Evolutionary conservation across 495 filamentous ascomycete genomes (phyloP).

Genomic region (Halenospora varia): DNA sequence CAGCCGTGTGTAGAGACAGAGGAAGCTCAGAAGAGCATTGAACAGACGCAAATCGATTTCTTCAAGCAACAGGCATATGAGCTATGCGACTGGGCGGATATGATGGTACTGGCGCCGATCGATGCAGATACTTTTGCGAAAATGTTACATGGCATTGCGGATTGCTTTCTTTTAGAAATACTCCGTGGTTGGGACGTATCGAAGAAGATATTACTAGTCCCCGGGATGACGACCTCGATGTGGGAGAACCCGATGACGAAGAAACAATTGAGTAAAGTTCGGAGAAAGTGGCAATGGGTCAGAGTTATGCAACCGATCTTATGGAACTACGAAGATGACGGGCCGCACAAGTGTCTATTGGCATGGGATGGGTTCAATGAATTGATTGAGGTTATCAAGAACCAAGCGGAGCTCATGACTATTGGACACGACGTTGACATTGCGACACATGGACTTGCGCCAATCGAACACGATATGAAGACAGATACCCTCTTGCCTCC

Average conservation of each 20-base stretch:
- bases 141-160: conserved; percentile 77
- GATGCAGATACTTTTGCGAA: conserved; percentile 75
- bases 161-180: conserved; percentile 68
- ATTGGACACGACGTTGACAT: conserved; percentile 56
- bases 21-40: conserved; percentile 16
- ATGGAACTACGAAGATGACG: conserved; percentile 60
- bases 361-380: conserved; percentile 67
- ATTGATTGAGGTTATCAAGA: conserved; percentile 61
- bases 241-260: conserved; percentile 85
- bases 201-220: conserved; percentile 77
- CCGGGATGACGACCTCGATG: conserved; percentile 75
- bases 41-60: conserved; percentile 37
- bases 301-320: conserved; percentile 65
- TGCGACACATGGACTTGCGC: conserved; percentile 34
- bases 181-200: conserved; percentile 78
- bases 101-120: conserved; percentile 78
- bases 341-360: conserved; percentile 41
- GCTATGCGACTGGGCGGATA: conserved; percentile 81
- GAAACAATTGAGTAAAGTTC: conserved; percentile 75
- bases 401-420: conserved; percentile 57
- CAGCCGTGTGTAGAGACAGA: conserved; percentile 11
- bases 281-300: conserved; percentile 79
- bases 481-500: conserved; percentile 52
- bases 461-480: conserved; percentile 16
- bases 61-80: conserved; percentile 56